Conservation (phyloP, 2,329 filamentous ascomycete species). For the Cladosporium sp. region DNA sequence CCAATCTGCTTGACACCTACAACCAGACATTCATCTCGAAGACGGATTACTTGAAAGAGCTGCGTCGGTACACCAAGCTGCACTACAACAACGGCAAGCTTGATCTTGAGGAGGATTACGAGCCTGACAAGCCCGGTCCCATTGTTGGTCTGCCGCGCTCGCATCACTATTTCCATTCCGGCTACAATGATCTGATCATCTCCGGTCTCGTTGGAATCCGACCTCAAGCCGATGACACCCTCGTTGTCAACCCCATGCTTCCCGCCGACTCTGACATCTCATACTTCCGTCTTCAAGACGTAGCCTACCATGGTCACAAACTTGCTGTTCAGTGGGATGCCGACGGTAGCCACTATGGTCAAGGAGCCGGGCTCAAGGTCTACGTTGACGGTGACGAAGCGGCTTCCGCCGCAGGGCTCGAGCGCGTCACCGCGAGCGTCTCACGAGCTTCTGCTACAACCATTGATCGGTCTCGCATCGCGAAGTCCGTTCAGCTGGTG, state of each 20-base stretch:
- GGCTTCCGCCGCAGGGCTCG: slow-evolving; percentile 25
- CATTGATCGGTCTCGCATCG: slow-evolving; percentile 27
- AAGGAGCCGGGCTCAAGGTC: slow-evolving; percentile 27
- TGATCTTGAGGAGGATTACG: slow-evolving; percentile 40
- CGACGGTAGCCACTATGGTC: slow-evolving; percentile 29
- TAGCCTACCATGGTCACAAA: slow-evolving; percentile 38
- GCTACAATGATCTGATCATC: slow-evolving; percentile 38
- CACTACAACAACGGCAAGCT: slow-evolving; percentile 33
- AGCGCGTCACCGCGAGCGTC: slow-evolving; percentile 23
- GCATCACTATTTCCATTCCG: slow-evolving; percentile 43
- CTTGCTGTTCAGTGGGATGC: slow-evolving; percentile 39
- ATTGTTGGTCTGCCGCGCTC: slow-evolving; percentile 39
- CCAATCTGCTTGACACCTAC: slow-evolving; percentile 41
- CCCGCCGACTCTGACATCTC: slow-evolving; percentile 26
- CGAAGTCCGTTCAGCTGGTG: slow-evolving; percentile 34
- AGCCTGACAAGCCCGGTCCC: slow-evolving; percentile 36
- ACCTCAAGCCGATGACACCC: slow-evolving; percentile 32
- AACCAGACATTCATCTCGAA: slow-evolving; percentile 24
- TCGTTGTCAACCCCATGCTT: slow-evolving; percentile 38
- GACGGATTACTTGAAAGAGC: slow-evolving; percentile 32
- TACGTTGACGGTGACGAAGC: slow-evolving; percentile 32
- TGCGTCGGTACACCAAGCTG: slow-evolving; percentile 35
- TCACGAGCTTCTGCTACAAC: slow-evolving; percentile 20
- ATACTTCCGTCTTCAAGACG: slow-evolving; percentile 38
- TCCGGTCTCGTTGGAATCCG: slow-evolving; percentile 39